A percentile compares a stretch with the other conserved stretches of the same genome.
Evolutionary conservation across 805 yeast species (phyloP).

Genomic region (Zygotorulaspora chibaensis): DNA sequence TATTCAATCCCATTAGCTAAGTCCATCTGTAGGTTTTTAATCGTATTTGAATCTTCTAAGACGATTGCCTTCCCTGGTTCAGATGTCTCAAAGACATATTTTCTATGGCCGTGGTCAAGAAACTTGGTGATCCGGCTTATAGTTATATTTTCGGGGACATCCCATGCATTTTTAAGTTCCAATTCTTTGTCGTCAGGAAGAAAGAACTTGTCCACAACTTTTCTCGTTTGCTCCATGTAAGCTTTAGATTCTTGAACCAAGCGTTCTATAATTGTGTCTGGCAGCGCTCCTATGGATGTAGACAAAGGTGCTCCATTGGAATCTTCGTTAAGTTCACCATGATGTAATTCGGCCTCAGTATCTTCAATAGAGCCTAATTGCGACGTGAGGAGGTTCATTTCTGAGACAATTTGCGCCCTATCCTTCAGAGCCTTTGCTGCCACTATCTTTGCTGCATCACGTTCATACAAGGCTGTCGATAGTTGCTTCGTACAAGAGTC

Average conservation of each 20-base stretch:
- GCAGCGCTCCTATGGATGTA: conserved; percentile 1
- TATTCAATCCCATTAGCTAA: conserved; percentile 3
- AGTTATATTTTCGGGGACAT: conserved; percentile 1
- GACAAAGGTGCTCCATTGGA: conserved; percentile 1
- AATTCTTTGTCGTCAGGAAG: conserved; percentile 1
- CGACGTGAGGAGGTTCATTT: conserved; percentile 52
- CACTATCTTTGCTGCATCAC: conserved; percentile 87
- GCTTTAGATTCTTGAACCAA: conserved; percentile 4
- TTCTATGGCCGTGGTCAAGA: neutral
- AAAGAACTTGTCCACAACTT: neutral
- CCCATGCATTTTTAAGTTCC: conserved; percentile 1
- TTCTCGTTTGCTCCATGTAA: conserved; percentile 9
- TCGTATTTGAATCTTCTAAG: conserved; percentile 1
- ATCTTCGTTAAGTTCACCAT: too few species aligned
- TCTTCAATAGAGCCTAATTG: conserved; percentile 35
- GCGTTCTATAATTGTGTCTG: conserved; percentile 3
- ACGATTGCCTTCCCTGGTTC: neutral
- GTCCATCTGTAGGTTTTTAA: neutral
- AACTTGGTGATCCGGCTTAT: conserved; percentile 2
- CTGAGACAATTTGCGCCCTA: conserved; percentile 66
- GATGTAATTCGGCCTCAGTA: neutral
- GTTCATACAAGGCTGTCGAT: conserved; percentile 72
- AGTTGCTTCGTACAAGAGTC: conserved; percentile 64
- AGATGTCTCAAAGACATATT: conserved; percentile 3
- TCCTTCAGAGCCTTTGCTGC: conserved; percentile 73